Base-by-base conservation (phyloP, 441 rosid genomes). In the Pelargonium myrrhifolium region DNA sequence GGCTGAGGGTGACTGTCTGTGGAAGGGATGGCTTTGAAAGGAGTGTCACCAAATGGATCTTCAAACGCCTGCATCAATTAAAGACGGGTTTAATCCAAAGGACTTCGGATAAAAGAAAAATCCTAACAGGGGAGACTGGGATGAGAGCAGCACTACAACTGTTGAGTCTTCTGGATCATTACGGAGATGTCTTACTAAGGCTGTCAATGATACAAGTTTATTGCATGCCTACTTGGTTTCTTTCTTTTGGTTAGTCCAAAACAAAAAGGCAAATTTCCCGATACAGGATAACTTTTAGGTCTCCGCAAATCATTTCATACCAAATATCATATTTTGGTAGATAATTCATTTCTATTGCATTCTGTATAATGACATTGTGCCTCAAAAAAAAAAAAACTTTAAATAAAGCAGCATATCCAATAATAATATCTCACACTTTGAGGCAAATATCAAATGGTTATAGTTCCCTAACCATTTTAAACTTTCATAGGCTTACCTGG, bases 11-110 rank as follows among this genome's bases (percentile, higher is more conserved):
- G 65, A 45, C 69, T 61, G 37, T 83, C 85, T 0, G 75, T 43
- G 8, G 96, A 77, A 72, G 88, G 76, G 64, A 74, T 70, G 68
- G 97, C 98, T 79, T 83, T 90, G 80, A 95, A 95, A 72, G 99
- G 97, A 76, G 87, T 58, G 22, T 87, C 97, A 17, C 97, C 98
- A 81, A 95, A 95, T 68, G 99, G 96, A 84, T 95, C 92, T 24
- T 84, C 91, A 84, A 87, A 92, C 65, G 85, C 12, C 99, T 95
- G 88, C 74, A 84, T 31, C 77, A 80, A 20, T 64, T 31, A 15
- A 7, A 70, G 6, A 35, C 31, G 60, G 4, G 22, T 53, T 14
- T 9, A n/a, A 20, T 11, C 17, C 53, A 1, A 47, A 12, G 17
- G 53, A 47, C n/a, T 47, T 47, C 17, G 14, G 17, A 15, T 47